phyloP scores from a whole-genome alignment of 228 moss, liverwort and hornwort genomes.

The Sphagnum magellanicum region DNA sequence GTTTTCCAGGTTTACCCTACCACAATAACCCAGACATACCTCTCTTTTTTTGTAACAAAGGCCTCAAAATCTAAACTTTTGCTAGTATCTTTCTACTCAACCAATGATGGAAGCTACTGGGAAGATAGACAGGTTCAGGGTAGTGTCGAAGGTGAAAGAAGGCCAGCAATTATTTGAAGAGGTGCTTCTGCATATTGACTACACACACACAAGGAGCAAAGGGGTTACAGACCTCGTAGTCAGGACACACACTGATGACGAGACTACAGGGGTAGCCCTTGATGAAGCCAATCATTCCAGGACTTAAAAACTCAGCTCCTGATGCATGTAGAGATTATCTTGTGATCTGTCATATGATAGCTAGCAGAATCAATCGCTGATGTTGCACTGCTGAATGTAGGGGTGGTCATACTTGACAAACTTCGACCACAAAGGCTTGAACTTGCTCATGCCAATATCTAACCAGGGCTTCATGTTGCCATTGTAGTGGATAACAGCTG shows the following conservation, averaged over 20 bases:
- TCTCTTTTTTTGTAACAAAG: conserved; percentile 9
- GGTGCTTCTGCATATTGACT: conserved; percentile 1
- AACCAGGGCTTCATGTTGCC: conserved; percentile 95
- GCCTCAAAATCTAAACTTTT: conserved; percentile 12
- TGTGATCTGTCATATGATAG: neutral
- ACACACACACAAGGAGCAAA: conserved; percentile 10
- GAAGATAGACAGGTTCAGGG: conserved; percentile 1
- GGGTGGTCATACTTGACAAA: conserved; percentile 73
- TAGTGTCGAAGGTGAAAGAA: neutral
- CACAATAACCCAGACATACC: conserved; percentile 4
- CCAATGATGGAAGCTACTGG: conserved; percentile 15
- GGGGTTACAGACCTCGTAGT: conserved; percentile 21
- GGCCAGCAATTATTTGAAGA: conserved; percentile 21
- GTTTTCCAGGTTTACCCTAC: conserved; percentile 13
- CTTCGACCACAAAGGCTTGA: conserved; percentile 74
- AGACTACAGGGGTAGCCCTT: conserved; percentile 17
- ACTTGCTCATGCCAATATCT: conserved; percentile 75
- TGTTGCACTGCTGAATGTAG: conserved; percentile 78
- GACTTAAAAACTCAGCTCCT: conserved; percentile 9
- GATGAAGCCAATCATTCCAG: neutral
- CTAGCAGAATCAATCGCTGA: conserved; percentile 13
- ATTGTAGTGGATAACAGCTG: conserved; percentile 82
- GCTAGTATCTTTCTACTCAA: conserved; percentile 18
- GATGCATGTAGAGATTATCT: neutral
- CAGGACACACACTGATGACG: conserved; percentile 13